Conservation (phyloP, 1,284 basidiomycete species). For the Boletus smithii region DNA sequence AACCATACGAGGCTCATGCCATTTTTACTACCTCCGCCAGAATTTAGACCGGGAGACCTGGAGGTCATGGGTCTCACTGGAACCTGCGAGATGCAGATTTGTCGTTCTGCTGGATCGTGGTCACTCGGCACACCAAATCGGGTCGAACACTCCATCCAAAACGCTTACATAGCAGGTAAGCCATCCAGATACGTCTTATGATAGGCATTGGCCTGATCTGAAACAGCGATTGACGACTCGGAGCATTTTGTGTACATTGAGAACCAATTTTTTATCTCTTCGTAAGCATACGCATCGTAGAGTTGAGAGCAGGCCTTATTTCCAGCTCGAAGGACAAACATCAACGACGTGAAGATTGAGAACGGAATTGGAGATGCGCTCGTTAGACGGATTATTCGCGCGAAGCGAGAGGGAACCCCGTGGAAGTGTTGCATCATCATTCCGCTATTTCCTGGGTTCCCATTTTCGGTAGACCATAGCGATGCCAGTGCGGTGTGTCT, state of each 20-base stretch:
- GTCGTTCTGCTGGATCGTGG: slow-evolving; percentile 94
- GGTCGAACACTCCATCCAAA: slow-evolving; percentile 92
- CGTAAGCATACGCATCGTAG: slow-evolving; percentile 44
- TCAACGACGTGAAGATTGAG: slow-evolving; percentile 85
- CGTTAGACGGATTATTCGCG: slow-evolving; percentile 87
- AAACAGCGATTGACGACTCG: slow-evolving; percentile 85
- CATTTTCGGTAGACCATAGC: slow-evolving; percentile 88
- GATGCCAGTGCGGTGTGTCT: slow-evolving; percentile 84
- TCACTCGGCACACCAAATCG: slow-evolving; percentile 86
- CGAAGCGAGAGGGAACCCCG: slow-evolving; percentile 74
- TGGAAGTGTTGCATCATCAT: slow-evolving; percentile 96
- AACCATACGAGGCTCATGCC: slow-evolving; percentile 93
- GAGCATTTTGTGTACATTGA: slow-evolving; percentile 95
- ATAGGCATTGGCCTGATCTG: background rate
- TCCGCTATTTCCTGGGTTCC: slow-evolving; percentile 91
- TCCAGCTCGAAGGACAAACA: slow-evolving; percentile 58
- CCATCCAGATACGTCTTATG: background rate
- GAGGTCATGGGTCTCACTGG: slow-evolving; percentile 83
- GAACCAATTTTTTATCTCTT: slow-evolving; percentile 99
- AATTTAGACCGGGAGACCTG: slow-evolving; percentile 85
- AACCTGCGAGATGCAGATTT: slow-evolving; percentile 97
- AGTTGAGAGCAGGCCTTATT: slow-evolving; percentile 5
- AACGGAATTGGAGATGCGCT: slow-evolving; percentile 95
- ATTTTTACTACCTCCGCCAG: slow-evolving; percentile 91
- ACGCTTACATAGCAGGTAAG: slow-evolving; percentile 87